phyloP scores from a whole-genome alignment of 768 basidiomycete species.

The Leccinum disarticulatum region DNA sequence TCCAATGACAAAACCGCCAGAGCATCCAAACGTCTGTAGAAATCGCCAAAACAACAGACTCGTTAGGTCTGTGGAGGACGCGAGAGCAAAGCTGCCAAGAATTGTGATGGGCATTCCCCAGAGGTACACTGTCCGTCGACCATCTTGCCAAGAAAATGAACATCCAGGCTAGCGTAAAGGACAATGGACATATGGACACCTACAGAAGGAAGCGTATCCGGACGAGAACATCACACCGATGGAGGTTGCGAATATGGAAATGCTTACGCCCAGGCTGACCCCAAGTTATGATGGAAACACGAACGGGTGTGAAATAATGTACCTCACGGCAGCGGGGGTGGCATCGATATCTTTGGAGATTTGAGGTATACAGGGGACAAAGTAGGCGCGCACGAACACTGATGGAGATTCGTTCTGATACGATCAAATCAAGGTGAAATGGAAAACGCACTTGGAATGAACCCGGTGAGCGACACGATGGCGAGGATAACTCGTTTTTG shows the following conservation, averaged over 20 bases:
- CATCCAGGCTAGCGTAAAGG: not conserved
- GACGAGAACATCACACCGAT: constrained; percentile 53
- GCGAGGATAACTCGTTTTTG: constrained; percentile 54
- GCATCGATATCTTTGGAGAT: constrained; percentile 65
- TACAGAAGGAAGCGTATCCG: constrained; percentile 51
- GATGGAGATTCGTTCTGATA: not conserved
- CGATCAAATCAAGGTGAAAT: not conserved
- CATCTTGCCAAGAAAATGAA: constrained; percentile 45
- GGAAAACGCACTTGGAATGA: constrained; percentile 55
- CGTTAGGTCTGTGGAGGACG: constrained; percentile 41
- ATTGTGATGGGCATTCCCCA: constrained; percentile 57
- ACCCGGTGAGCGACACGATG: constrained; percentile 59
- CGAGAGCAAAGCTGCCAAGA: constrained; percentile 61
- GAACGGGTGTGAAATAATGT: not conserved
- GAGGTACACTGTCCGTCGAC: constrained; percentile 60
- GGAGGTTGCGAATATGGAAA: constrained; percentile 47
- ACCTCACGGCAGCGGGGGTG: constrained; percentile 60
- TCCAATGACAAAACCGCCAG: constrained; percentile 54
- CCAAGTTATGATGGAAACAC: not conserved
- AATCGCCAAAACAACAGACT: constrained; percentile 59
- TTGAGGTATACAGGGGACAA: constrained; percentile 73
- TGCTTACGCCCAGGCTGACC: constrained; percentile 48
- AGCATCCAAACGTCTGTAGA: constrained; percentile 64
- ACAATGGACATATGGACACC: constrained; percentile 12
- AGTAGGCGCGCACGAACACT: constrained; percentile 71